phyloP scores from a whole-genome alignment of 2,329 filamentous ascomycete species.

The Emmonsiellopsis sp. region DNA sequence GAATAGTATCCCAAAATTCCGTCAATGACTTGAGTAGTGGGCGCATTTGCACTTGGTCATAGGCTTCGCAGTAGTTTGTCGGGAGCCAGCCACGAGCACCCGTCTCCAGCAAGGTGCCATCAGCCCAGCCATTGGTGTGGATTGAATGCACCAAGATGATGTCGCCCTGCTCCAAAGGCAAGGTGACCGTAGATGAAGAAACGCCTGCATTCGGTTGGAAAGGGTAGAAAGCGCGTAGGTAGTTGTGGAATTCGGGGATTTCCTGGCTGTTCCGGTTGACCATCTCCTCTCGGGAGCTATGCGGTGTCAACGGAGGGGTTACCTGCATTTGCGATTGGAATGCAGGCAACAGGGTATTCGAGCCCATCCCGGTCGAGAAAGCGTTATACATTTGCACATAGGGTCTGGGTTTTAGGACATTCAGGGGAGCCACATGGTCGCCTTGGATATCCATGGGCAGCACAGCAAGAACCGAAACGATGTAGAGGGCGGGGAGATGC shows the following conservation, averaged over 20 bases:
- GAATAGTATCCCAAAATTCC: constrained; percentile 84
- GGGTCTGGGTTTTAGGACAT: constrained; percentile 7
- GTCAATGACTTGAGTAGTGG: constrained; percentile 77
- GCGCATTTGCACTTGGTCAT: constrained; percentile 79
- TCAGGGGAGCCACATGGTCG: constrained; percentile 12
- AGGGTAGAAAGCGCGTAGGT: constrained; percentile 85
- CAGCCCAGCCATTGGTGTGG: constrained; percentile 97
- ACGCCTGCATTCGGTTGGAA: constrained; percentile 73
- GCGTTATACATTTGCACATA: constrained; percentile 5
- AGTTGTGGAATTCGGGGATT: constrained; percentile 77
- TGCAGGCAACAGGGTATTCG: constrained; percentile 9
- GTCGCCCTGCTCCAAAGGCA: constrained; percentile 82
- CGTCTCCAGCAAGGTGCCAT: constrained; percentile 79
- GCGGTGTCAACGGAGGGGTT: constrained; percentile 69
- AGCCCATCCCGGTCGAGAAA: constrained; percentile 1
- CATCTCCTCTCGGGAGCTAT: constrained; percentile 51
- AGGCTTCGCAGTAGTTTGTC: constrained; percentile 95
- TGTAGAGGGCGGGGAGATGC: background rate
- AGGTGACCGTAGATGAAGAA: constrained; percentile 76
- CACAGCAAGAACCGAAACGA: background rate
- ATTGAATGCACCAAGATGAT: constrained; percentile 91
- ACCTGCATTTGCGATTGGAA: constrained; percentile 44
- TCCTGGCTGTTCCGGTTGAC: constrained; percentile 34
- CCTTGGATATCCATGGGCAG: constrained; percentile 7
- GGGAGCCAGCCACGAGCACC: constrained; percentile 90